Conservation (phyloP, 179 eudicot genomes). For the Pouteria campechiana region DNA sequence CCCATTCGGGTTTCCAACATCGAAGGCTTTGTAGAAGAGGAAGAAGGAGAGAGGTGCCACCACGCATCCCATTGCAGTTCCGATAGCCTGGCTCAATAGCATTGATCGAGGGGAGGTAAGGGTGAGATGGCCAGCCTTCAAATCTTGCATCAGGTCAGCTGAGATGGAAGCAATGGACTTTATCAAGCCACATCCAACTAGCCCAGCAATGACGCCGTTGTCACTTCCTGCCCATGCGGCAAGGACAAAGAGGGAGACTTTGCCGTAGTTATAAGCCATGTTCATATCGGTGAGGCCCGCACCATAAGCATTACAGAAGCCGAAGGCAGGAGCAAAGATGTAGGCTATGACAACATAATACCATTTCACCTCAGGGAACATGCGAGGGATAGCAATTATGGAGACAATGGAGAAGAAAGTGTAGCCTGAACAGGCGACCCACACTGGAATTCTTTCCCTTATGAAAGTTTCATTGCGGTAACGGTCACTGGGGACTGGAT, state of each 20-base stretch:
- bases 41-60: slow-evolving; percentile 70
- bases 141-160: slow-evolving; percentile 82
- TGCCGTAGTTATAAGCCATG: slow-evolving; percentile 87
- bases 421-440: slow-evolving; percentile 66
- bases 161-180: slow-evolving; percentile 71
- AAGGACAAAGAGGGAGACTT: slow-evolving; percentile 73
- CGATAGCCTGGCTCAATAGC: slow-evolving; percentile 79
- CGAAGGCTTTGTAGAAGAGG: slow-evolving; percentile 58
- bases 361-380: slow-evolving; percentile 77
- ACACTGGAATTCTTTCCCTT: slow-evolving; percentile 58
- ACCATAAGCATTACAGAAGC: slow-evolving; percentile 86
- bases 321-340: slow-evolving; percentile 55
- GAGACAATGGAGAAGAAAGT: slow-evolving; percentile 40
- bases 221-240: slow-evolving; percentile 50
- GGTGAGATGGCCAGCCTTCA: slow-evolving; percentile 85
- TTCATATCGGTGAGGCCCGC: slow-evolving; percentile 90
- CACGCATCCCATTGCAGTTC: slow-evolving; percentile 79
- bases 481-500: slow-evolving; percentile 19
- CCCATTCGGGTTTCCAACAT: slow-evolving; percentile 57
- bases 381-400: slow-evolving; percentile 44
- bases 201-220: slow-evolving; percentile 76
- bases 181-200: slow-evolving; percentile 73
- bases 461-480: slow-evolving; percentile 47
- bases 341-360: slow-evolving; percentile 60
- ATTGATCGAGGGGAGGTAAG: slow-evolving; percentile 81